Base-by-base conservation (phyloP, 2,329 filamentous ascomycete genomes). In the Phaeomoniella chlamydospora region DNA sequence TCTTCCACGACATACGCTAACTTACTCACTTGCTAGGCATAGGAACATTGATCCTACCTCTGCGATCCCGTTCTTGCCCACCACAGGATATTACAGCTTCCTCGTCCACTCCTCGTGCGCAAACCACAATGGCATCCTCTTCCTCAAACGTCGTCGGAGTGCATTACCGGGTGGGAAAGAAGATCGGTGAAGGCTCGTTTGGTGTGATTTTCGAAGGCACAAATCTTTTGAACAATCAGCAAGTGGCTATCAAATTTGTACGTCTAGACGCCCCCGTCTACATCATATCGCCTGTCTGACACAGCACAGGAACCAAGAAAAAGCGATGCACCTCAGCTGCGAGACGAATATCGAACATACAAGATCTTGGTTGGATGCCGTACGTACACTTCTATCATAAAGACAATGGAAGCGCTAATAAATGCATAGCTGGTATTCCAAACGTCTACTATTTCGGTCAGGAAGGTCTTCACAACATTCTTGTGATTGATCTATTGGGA, bases 401-500 rank as follows among this genome's bases (percentile, higher is more conserved):
- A 39, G 22, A 40, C 16, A 37, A 29, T 31, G 29, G 43, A 45
- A 32, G 37, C 26, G 43, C 61, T 68, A 46, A 68, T 49, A 5
- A 22, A 38, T 17, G 35, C 31, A 17, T 57, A 96, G 88, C 88
- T 52, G 90, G 90, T 52, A 96, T 98, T 49, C 90, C 90, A 52
- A 96, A 96, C 73, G 90, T 98, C 53, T 96, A 96, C 67, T 98
- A 96, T 65, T 98, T 96, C 50, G 90, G 90, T 43, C 90, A 98
- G 57, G 88, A 96, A 62, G 90, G 88, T 49, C 78, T 96, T 18
- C 90, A 98, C 69, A 96, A 98, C 65, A 96, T 96, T 48, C 78
- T 98, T 35, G 88, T 98, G 49, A 96, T 96, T 52, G 88, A 98
- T 62, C 71, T 98, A 30, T 77, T 98, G 16, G 88, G 88, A 12